These are phyloP conservation scores for Thelonectria rubi DNA, from an alignment of 2,329 filamentous ascomycete species.

Conservation along the genomic window DNA sequence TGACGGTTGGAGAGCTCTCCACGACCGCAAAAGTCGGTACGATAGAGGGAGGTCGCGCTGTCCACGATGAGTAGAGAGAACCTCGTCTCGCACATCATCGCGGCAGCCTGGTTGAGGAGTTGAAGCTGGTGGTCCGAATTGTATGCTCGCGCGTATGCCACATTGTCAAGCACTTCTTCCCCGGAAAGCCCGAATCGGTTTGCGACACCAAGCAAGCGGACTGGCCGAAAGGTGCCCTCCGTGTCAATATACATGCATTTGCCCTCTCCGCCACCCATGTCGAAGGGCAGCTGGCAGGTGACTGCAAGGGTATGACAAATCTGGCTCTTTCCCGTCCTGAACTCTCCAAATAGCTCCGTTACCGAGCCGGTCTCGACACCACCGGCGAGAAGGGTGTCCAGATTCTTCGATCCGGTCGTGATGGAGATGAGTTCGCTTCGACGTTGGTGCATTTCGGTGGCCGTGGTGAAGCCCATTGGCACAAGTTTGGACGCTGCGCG, in stretches of 20 bases:
- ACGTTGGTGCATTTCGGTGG: slow-evolving; percentile 98
- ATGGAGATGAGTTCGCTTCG: slow-evolving; percentile 98
- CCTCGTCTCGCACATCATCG: slow-evolving; percentile 99
- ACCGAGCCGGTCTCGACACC: slow-evolving; percentile 97
- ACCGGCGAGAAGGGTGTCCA: slow-evolving; percentile 93
- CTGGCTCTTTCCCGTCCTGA: slow-evolving; percentile 97
- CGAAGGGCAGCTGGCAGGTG: slow-evolving; percentile 96
- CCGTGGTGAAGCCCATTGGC: slow-evolving; percentile 98
- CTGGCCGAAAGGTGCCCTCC: slow-evolving; percentile 94
- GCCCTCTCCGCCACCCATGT: slow-evolving; percentile 98
- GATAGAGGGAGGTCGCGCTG: slow-evolving; percentile 92
- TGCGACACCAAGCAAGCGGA: slow-evolving; percentile 88
- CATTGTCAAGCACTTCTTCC: slow-evolving; percentile 97
- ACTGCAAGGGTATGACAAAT: slow-evolving; percentile 99
- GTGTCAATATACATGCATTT: slow-evolving; percentile 99
- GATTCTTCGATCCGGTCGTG: slow-evolving; percentile 95
- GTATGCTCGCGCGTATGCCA: slow-evolving; percentile 97
- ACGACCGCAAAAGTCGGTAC: slow-evolving; percentile 96
- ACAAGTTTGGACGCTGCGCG: slow-evolving; percentile 87
- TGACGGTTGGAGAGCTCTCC: slow-evolving; percentile 96
- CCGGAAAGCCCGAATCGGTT: slow-evolving; percentile 94
- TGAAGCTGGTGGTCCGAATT: slow-evolving; percentile 98
- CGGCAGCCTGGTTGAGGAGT: slow-evolving; percentile 90
- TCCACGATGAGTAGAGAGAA: slow-evolving; percentile 97
- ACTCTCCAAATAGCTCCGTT: slow-evolving; percentile 98